Percentiles rank a stretch among this genome's conserved stretches.
Evolutionary conservation across 2,329 filamentous ascomycete species (phyloP).

Genomic region (Metarhizium brunneum): DNA sequence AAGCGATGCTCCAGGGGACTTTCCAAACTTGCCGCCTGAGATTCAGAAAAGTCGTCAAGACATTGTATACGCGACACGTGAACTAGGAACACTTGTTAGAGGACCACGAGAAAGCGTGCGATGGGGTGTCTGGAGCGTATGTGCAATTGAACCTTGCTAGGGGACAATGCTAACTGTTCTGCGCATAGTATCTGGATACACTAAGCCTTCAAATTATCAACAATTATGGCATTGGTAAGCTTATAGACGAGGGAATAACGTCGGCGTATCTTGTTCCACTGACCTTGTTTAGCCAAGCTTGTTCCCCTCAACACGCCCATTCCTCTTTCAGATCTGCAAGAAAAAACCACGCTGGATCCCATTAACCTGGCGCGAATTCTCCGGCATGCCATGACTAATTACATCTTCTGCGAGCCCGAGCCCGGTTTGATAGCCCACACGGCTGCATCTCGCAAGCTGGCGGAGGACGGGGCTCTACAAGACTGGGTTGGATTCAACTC

Average conservation of each 20-base stretch:
- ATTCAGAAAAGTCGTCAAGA: constrained; percentile 35
- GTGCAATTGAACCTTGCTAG: constrained; percentile 12
- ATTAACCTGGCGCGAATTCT: constrained; percentile 41
- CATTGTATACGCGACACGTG: constrained; percentile 38
- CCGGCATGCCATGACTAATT: constrained; percentile 48
- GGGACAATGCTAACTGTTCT: neutral
- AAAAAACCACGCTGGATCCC: constrained; percentile 35
- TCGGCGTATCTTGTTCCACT: neutral
- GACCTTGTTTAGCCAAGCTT: constrained; percentile 30
- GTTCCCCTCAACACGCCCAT: constrained; percentile 38
- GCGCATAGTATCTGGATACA: constrained; percentile 36
- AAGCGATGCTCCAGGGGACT: constrained; percentile 32
- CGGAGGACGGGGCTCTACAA: constrained; percentile 35
- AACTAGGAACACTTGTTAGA: constrained; percentile 36
- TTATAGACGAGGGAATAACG: neutral
- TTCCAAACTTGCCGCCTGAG: constrained; percentile 36
- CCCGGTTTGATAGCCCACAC: constrained; percentile 46
- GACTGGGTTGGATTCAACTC: constrained; percentile 47
- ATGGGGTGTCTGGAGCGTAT: constrained; percentile 43
- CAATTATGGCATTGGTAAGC: constrained; percentile 37
- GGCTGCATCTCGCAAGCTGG: constrained; percentile 40
- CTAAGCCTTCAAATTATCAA: constrained; percentile 42
- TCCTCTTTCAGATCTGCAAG: constrained; percentile 33
- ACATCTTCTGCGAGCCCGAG: constrained; percentile 42
- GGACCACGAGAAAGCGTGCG: constrained; percentile 42